Percentiles rank a stretch among this genome's conserved stretches.
These are phyloP conservation scores for Prunus mira DNA, from an alignment of 306 rosid species.

Conservation along the genomic window DNA sequence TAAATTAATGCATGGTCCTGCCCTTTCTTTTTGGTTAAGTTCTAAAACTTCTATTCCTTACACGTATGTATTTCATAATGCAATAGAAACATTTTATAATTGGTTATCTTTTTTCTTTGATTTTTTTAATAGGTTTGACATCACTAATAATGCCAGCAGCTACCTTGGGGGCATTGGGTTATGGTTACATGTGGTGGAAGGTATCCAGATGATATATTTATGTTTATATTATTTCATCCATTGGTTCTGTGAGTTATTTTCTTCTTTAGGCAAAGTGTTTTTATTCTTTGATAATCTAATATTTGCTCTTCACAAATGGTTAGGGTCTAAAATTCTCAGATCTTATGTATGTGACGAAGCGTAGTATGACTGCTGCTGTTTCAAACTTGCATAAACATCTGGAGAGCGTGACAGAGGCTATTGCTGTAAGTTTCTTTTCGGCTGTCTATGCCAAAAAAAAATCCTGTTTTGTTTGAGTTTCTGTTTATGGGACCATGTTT, in stretches of 20 bases:
- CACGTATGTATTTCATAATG: background rate
- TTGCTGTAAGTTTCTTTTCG: slow-evolving; percentile 63
- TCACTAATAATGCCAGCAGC: slow-evolving; percentile 80
- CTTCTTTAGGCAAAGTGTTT: background rate
- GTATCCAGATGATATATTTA: slow-evolving; percentile 29
- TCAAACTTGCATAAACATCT: slow-evolving; percentile 74
- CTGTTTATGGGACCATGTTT: background rate
- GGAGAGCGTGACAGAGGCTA: slow-evolving; percentile 76
- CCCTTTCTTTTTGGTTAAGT: background rate
- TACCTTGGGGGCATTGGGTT: slow-evolving; percentile 76
- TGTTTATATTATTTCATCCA: background rate
- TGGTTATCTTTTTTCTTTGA: background rate
- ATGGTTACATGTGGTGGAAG: slow-evolving; percentile 99
- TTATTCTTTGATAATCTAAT: slow-evolving; percentile 2
- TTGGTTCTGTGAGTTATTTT: slow-evolving; percentile 13
- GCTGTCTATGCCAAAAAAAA: background rate
- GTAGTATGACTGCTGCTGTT: slow-evolving; percentile 81
- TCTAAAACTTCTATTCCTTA: background rate
- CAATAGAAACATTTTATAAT: background rate
- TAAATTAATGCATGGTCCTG: background rate
- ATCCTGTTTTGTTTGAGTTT: background rate
- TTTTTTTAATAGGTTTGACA: slow-evolving; percentile 53
- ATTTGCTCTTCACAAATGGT: slow-evolving; percentile 16
- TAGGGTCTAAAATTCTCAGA: slow-evolving; percentile 88
- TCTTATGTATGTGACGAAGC: slow-evolving; percentile 94